Evolutionary conservation across 441 rosid species (phyloP), one percentile per base, ranked within the genome.

Genomic region (Euphorbia corollata): DNA sequence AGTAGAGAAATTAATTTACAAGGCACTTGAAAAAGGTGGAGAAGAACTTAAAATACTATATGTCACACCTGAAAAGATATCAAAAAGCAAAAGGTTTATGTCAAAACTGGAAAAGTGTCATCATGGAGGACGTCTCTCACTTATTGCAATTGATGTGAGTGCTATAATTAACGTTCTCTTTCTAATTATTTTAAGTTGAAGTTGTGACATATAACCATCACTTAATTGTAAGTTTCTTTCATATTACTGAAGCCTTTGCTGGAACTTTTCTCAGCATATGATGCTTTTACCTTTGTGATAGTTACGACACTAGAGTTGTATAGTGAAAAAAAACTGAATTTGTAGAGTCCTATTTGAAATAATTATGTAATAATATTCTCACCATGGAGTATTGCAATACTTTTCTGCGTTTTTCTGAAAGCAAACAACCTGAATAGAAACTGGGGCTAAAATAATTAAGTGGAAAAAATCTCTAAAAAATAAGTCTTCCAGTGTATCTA

Each of bases 51-150:
- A 84, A 77, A 80, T 86, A 67, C 82, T 94, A 23, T 94, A 94
- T 74, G 99, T 88, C 39, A 94, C 99, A 16, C 99, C 99, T 0
- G 98, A 91, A 75, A 94, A 91, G 79, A 84, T 94, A 76, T 94
- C 98, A 36, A 94, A 94, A 84, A 94, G 99, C 87, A 94, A 89
- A 80, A 83, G 97, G 68, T 94, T 94, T 74, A 91, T 94, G 97
- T 94, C 99, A 22, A 91, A 94, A 84, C 98, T 94, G 47, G 98
- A 94, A 82, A 94, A 91, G 68, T 89, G 97, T 71, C 87, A 91
- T 61, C 79, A 74, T 68, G 86, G 86, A 23, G 92, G 90, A 27
- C 85, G 83, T 54, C 90, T 91, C 73, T 85, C 98, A 69, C 85
- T 94, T 63, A 87, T 91, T 68, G 85, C 99, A 55, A 78, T 91